phyloP scores from a whole-genome alignment of 257 asterid species.

The Rauvolfia tetraphylla region DNA sequence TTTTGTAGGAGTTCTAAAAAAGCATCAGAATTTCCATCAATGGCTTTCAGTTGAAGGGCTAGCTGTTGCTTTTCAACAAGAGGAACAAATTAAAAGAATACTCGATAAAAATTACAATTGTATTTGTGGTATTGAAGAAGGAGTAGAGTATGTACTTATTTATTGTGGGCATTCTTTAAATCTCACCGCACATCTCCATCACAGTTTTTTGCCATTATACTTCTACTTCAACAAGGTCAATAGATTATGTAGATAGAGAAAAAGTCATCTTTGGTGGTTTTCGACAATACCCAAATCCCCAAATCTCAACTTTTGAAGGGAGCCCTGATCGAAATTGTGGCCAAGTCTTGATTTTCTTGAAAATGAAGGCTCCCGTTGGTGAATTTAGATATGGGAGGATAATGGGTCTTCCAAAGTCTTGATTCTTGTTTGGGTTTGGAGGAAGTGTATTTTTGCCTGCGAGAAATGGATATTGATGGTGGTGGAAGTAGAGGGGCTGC shows the following conservation, averaged over 20 bases:
- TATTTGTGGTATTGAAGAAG: slow-evolving; percentile 22
- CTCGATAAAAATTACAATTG: slow-evolving; percentile 18
- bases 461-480: slow-evolving; percentile 54
- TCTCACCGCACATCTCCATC: slow-evolving; percentile 74
- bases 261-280: slow-evolving; percentile 19
- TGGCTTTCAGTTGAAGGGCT: slow-evolving; percentile 9
- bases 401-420: slow-evolving; percentile 26
- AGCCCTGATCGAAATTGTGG: slow-evolving; percentile 18
- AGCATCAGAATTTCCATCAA: slow-evolving; percentile 21
- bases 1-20: slow-evolving; percentile 10
- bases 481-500: slow-evolving; percentile 20
- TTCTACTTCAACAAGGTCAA: slow-evolving; percentile 18
- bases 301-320: slow-evolving; percentile 13
- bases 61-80: slow-evolving; percentile 22
- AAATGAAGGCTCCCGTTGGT: slow-evolving; percentile 16
- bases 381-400: slow-evolving; percentile 8
- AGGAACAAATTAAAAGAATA: slow-evolving; percentile 16
- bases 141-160: slow-evolving; percentile 35
- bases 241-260: slow-evolving; percentile 42
- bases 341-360: background rate
- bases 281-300: slow-evolving; percentile 25
- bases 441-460: slow-evolving; percentile 18
- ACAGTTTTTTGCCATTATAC: slow-evolving; percentile 28
- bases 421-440: slow-evolving; percentile 12
- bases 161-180: slow-evolving; percentile 45